Evolutionary conservation across 1,139 yeast species (phyloP), one percentile per base, ranked within the genome.

Genomic region (Candida sp.): DNA sequence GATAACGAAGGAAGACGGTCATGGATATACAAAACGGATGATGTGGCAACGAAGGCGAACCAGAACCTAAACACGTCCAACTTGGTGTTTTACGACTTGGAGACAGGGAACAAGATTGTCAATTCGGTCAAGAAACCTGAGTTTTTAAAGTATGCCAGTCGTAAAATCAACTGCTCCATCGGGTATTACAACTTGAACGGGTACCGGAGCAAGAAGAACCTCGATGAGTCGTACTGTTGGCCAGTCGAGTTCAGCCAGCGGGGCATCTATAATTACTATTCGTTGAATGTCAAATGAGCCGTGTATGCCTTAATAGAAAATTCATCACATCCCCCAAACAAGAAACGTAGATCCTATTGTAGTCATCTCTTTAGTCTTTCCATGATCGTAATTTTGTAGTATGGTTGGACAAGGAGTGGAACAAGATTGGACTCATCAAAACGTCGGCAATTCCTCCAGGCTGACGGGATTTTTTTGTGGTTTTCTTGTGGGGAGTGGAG

Each of bases 1-100:
- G 86, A 70, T 66, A 84, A 73, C 61, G 84, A 75, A 68, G 96
- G 96, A 5, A 77, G 97, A 56, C 77, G 97, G 54, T 85, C 90
- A n/a, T 91, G 97, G 97, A 67, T 90, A 23, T 88, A 84, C 64
- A 83, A 81, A 62, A 53, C 59, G 3, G 73, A 73, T 52, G 69
- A 73, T 3, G 69, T 70, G 12, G 3, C 44, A 23, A 9, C 9
- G 23, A 44, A 35, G 12, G 70, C 68, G 58, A 67, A 67, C 56
- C 44, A 50, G 7, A 48, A 47, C 22, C 32, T 45, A 7, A 57
- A 52, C 31, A 32, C 42, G 6, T 59, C 72, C 9, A 77, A 68
- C 65, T 70, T 73, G 50, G 78, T 83, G 1, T 77, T 73, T 56
- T 88, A 85, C 61, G 92, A 88, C 69, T 69, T 81, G 37, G 78